Conservation (phyloP, 139 green algal species). For the Penium margaritaceum region DNA sequence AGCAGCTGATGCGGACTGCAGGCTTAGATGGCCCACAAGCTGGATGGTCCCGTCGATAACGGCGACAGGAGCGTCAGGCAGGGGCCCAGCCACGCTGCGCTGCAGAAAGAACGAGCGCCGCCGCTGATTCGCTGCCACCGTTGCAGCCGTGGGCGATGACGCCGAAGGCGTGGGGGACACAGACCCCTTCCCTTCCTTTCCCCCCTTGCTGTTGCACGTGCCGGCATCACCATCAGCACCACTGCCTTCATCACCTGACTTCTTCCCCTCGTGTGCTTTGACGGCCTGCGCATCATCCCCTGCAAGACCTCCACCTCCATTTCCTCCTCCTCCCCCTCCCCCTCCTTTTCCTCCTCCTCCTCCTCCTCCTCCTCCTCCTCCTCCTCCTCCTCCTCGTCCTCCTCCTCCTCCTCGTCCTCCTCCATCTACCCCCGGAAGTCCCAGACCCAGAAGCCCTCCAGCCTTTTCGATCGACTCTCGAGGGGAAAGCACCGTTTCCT, state of each 20-base stretch:
- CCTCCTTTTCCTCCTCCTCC: not conserved
- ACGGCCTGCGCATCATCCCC: not conserved
- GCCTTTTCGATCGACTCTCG: not conserved
- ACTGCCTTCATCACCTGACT: not conserved
- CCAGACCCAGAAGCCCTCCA: not conserved
- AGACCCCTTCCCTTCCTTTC: not conserved
- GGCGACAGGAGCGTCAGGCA: not conserved
- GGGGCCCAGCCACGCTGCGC: not conserved
- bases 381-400: not conserved
- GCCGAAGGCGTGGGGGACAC: not conserved
- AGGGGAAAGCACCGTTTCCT: not conserved
- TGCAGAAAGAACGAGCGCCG: too few species aligned
- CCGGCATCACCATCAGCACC: not conserved
- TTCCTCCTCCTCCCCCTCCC: not conserved
- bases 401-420: not conserved
- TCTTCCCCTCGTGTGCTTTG: not conserved
- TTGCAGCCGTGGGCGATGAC: too few species aligned
- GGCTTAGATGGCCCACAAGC: not conserved
- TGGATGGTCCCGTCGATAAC: conserved; percentile 7
- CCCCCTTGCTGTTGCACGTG: not conserved
- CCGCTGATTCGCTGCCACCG: too few species aligned
- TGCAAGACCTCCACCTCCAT: not conserved
- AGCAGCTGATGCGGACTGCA: too few species aligned
- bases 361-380: not conserved
- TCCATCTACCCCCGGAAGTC: not conserved